Percentiles rank a stretch among this genome's conserved stretches.
Conservation (phyloP, 176 grass and related monocot species). For the Aegilops sharonensis region DNA sequence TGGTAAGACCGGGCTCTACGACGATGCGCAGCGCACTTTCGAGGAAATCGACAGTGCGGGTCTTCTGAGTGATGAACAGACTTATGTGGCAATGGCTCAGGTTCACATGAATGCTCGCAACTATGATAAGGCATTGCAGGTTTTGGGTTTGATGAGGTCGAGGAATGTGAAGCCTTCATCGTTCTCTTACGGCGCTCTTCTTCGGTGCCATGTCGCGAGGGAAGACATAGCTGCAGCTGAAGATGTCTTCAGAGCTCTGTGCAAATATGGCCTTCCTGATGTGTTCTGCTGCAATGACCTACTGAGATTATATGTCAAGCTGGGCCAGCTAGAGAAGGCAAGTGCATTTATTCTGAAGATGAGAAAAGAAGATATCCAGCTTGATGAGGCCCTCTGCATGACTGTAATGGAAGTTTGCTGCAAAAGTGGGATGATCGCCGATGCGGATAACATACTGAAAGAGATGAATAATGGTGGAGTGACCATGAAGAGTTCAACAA, state of each 20-base stretch:
- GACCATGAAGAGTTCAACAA: constrained; percentile 35
- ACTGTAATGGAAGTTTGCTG: constrained; percentile 80
- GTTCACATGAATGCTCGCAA: constrained; percentile 64
- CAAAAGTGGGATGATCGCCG: constrained; percentile 47
- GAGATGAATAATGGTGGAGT: constrained; percentile 51
- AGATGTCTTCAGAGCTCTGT: constrained; percentile 56
- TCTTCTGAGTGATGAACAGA: constrained; percentile 70
- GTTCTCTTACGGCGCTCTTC: constrained; percentile 63
- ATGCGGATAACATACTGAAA: constrained; percentile 53
- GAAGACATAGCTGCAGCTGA: constrained; percentile 72
- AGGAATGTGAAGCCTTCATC: constrained; percentile 59
- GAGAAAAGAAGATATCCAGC: constrained; percentile 37
- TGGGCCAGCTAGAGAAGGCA: constrained; percentile 71
- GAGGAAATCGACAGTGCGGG: constrained; percentile 57
- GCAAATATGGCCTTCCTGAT: constrained; percentile 38
- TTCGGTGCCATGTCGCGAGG: constrained; percentile 63
- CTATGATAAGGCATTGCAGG: constrained; percentile 54
- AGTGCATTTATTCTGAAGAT: constrained; percentile 51
- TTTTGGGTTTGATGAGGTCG: constrained; percentile 61
- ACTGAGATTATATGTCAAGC: constrained; percentile 68
- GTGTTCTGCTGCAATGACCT: constrained; percentile 64
- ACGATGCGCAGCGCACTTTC: constrained; percentile 67
- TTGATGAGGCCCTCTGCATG: constrained; percentile 70
- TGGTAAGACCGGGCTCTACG: constrained; percentile 73
- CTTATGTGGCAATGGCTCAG: constrained; percentile 89